A percentile compares a stretch with the other conserved stretches of the same genome.
Evolutionary conservation across 2,329 filamentous ascomycete species (phyloP).

Genomic region (Sporothrix sp.): DNA sequence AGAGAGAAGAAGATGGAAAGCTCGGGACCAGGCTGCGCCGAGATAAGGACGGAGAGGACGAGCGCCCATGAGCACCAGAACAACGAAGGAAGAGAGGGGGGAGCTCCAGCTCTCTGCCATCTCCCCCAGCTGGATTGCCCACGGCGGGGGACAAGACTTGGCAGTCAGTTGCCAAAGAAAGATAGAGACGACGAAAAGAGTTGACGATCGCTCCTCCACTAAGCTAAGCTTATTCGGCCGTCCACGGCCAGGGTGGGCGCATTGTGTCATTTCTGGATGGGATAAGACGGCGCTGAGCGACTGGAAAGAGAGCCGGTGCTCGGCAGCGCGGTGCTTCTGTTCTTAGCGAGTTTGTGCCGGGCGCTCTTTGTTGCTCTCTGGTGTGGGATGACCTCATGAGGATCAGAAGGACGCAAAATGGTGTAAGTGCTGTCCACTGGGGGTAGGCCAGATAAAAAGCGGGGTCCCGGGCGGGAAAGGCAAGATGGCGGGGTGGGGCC

Average conservation of each 20-base stretch:
- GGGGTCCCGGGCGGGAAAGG: neutral
- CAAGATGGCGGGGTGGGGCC: neutral
- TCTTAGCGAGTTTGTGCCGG: no score
- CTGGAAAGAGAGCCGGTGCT: no score
- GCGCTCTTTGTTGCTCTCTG: neutral
- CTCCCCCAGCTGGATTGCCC: neutral
- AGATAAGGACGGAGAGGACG: neutral
- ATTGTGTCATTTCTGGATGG: constrained; percentile 5
- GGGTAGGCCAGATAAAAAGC: neutral
- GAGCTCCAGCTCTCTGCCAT: neutral
- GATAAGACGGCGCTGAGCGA: no score
- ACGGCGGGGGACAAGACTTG: no score
- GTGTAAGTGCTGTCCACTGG: no score
- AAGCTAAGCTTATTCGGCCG: constrained; percentile 3
- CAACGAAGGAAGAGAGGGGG: neutral
- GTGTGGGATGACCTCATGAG: constrained; percentile 6
- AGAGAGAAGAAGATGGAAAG: neutral
- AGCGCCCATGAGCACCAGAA: neutral
- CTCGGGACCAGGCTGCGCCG: neutral
- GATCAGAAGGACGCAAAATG: neutral
- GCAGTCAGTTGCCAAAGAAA: no score
- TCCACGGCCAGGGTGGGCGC: neutral
- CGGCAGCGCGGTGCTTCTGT: no score
- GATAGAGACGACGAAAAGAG: neutral
- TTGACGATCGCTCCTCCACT: neutral